A percentile compares a stretch with the other conserved stretches of the same genome.
phyloP scores from a whole-genome alignment of 2,329 filamentous ascomycete species.

The Diaporthe capsici region DNA sequence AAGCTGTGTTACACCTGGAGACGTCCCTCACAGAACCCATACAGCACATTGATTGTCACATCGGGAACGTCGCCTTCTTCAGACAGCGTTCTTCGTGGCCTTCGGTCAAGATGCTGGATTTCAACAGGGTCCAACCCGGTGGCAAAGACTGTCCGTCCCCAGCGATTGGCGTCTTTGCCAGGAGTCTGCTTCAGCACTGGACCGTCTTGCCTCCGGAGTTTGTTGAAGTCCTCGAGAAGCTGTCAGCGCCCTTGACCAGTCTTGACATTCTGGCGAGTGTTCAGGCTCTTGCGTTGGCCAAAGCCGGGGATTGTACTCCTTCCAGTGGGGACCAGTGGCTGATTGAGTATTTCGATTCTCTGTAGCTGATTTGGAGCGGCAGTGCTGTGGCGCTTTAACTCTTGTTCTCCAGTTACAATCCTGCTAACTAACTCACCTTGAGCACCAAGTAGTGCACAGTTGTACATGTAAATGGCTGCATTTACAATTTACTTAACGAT shows the following conservation, averaged over 20 bases:
- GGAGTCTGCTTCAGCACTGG: not conserved
- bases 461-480: not conserved
- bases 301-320: not conserved
- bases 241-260: not conserved
- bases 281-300: not conserved
- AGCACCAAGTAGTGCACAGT: not conserved
- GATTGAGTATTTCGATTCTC: not conserved
- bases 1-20: not conserved
- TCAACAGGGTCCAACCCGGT: not conserved
- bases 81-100: not conserved
- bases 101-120: not conserved
- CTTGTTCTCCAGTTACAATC: not conserved
- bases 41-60: conserved; percentile 2
- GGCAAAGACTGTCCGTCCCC: not conserved
- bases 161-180: not conserved
- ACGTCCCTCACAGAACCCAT: not conserved
- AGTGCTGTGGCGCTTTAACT: not conserved
- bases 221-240: not conserved
- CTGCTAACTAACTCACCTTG: not conserved
- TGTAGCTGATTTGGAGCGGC: not conserved
- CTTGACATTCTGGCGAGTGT: not conserved
- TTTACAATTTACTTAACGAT: no score
- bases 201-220: not conserved
- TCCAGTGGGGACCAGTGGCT: not conserved
- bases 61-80: not conserved